Evolutionary conservation across 2,329 filamentous ascomycete species (phyloP).

Genomic region (Penicillium capsulatum): DNA sequence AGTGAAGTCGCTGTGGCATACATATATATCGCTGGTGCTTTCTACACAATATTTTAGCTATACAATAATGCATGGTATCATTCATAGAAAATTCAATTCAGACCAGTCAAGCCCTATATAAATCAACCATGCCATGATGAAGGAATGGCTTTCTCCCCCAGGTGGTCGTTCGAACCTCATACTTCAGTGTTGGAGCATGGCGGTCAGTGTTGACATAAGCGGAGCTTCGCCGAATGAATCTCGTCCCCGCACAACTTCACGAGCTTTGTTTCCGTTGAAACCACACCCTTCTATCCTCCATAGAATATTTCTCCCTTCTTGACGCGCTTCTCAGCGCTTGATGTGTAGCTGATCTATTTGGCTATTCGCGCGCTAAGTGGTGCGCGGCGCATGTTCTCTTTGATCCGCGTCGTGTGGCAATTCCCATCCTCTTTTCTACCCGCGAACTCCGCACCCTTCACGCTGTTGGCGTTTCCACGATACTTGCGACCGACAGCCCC

Average conservation of each 20-base stretch:
- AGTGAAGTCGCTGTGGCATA: too few species aligned
- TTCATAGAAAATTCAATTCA: too few species aligned
- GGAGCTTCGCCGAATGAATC: constrained; percentile 10
- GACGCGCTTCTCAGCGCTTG: constrained; percentile 1
- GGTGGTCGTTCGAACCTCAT: too few species aligned
- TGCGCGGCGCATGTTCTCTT: constrained; percentile 13
- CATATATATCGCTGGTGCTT: too few species aligned
- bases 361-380: constrained; percentile 10
- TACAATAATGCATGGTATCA: too few species aligned
- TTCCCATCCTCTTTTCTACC: constrained; percentile 9
- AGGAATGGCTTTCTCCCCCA: too few species aligned
- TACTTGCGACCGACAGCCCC: too few species aligned
- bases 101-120: too few species aligned
- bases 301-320: not conserved
- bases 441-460: constrained; percentile 3
- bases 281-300: not conserved
- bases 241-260: not conserved
- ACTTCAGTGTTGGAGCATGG: too few species aligned
- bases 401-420: constrained; percentile 18
- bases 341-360: constrained; percentile 7
- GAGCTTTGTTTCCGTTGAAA: constrained; percentile 1
- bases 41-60: too few species aligned
- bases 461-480: not conserved
- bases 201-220: constrained; percentile 23
- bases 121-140: too few species aligned